Evolutionary conservation across 2,329 filamentous ascomycete genomes (phyloP), one percentile per base, ranked within the genome.

Genomic region (Alternaria ethzedia): DNA sequence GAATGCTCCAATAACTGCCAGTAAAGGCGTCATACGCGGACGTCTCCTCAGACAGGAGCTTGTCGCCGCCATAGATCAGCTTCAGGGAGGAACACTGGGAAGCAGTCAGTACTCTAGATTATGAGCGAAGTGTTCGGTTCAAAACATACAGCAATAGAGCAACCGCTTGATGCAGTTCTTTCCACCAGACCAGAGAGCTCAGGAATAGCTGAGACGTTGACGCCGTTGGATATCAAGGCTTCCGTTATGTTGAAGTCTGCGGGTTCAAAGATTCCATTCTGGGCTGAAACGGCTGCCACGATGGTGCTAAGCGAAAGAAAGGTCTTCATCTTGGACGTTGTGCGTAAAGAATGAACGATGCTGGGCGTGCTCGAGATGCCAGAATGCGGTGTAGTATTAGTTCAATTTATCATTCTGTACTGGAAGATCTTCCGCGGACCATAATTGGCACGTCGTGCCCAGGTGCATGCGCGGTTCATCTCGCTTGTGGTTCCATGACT

Each of bases 1-100:
- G 74, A 5, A 57, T 57, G 13, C 71, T 73, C 76, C 76, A 78
- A 28, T 72, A 77, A 9, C 46, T 61, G 4, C 47, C 58, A n/a
- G 65, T 70, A 47, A 75, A 73, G n/a, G 58, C 50, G 17, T 69
- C 44, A 59, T 77, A 77, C 8, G 64, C 23, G 1, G 70, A 43
- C 3, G 61, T 68, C 4, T 61, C 54, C 12, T 65, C 66, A 4
- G 57, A 47, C 11, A 70, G 23, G 2, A 75, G 62, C 21, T 70
- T 68, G 9, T 47, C 57, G 51, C 49, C 61, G 9, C 75, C 71
- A 44, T 69, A 77, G 17, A 77, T 64, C 20, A 68, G 44, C 6
- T 65, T 52, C 52, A 79, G 51, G 3, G 70, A 68, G 44, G 58
- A 71, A 45, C 74, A 76, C 28, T 30, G 28, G 28, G 12, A 30